Conservation (phyloP, 1,139 yeast species). For the Nematodospora anomalae region DNA sequence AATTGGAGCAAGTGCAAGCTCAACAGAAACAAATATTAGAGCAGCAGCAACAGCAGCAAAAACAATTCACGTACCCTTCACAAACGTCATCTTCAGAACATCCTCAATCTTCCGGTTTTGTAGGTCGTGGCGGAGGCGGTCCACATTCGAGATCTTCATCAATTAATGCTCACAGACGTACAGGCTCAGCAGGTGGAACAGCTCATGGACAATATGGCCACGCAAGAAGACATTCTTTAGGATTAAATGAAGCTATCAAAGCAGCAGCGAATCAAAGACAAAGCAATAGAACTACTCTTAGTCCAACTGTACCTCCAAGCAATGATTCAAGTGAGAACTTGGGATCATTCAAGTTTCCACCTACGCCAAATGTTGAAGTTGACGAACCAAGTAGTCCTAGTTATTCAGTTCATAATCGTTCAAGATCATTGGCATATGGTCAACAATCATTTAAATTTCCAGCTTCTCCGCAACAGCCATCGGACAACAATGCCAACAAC, state of each 20-base stretch:
- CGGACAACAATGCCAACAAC: constrained; percentile 4
- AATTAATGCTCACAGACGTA: constrained; percentile 34
- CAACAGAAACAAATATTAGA: constrained; percentile 86
- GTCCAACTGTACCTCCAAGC: constrained; percentile 31
- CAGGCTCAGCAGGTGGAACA: constrained; percentile 27
- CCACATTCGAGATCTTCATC: constrained; percentile 46
- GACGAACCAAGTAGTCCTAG: constrained; percentile 20
- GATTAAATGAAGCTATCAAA: constrained; percentile 90
- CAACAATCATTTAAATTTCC: constrained; percentile 49
- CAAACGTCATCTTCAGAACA: constrained; percentile 22
- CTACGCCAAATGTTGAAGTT: constrained; percentile 16
- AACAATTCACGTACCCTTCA: constrained; percentile 20
- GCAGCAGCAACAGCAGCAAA: constrained; percentile 53
- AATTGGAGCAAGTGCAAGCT: constrained; percentile 84
- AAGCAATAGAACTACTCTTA: constrained; percentile 37
- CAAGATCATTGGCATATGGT: constrained; percentile 45
- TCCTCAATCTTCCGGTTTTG: constrained; percentile 22
- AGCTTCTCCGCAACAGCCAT: constrained; percentile 10
- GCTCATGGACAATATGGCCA: constrained; percentile 78
- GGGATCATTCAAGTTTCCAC: constrained; percentile 39
- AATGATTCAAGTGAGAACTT: constrained; percentile 20
- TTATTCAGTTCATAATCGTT: constrained; percentile 28
- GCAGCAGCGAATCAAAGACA: constrained; percentile 92
- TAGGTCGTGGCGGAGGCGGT: constrained; percentile 6
- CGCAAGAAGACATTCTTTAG: constrained; percentile 87